Evolutionary conservation across 768 basidiomycete genomes (phyloP).

Genomic region (Amanita subjunquillea): DNA sequence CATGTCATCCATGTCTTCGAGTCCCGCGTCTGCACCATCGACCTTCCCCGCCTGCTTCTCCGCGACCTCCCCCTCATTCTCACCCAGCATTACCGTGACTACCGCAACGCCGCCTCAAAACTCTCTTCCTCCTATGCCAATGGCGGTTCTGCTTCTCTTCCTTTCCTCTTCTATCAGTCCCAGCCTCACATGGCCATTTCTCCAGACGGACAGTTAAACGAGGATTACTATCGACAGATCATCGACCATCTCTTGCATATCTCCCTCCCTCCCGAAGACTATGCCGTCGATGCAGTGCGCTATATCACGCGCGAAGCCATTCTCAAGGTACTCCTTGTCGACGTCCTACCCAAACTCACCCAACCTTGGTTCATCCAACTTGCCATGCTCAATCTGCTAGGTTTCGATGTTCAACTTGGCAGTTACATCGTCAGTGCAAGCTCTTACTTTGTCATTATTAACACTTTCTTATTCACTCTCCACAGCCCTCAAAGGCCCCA

Average conservation of each 20-base stretch:
- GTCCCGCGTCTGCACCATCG: slow-evolving; percentile 37
- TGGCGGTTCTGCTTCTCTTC: slow-evolving; percentile 51
- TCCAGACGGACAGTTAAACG: slow-evolving; percentile 53
- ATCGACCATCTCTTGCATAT: slow-evolving; percentile 67
- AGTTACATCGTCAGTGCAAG: slow-evolving; percentile 18
- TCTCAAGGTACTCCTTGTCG: slow-evolving; percentile 63
- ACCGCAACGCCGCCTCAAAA: slow-evolving; percentile 56
- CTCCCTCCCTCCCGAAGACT: slow-evolving; percentile 73
- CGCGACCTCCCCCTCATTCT: slow-evolving; percentile 55
- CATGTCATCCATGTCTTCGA: slow-evolving; percentile 54
- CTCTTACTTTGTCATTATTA: neutral
- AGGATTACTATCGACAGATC: slow-evolving; percentile 70
- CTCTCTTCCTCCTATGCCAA: slow-evolving; percentile 59
- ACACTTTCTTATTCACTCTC: slow-evolving; percentile 11
- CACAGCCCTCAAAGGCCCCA: slow-evolving; percentile 16
- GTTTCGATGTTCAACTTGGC: slow-evolving; percentile 24
- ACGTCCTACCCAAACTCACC: slow-evolving; percentile 56
- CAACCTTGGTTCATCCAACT: slow-evolving; percentile 90
- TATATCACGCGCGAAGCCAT: slow-evolving; percentile 77
- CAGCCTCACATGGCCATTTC: slow-evolving; percentile 81
- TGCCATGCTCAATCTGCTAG: slow-evolving; percentile 51
- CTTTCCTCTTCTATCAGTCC: slow-evolving; percentile 65
- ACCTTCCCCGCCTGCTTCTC: slow-evolving; percentile 54
- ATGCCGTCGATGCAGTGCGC: slow-evolving; percentile 69
- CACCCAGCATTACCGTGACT: slow-evolving; percentile 72